Conservation (phyloP, 306 rosid species). For the Quercus cerris region DNA sequence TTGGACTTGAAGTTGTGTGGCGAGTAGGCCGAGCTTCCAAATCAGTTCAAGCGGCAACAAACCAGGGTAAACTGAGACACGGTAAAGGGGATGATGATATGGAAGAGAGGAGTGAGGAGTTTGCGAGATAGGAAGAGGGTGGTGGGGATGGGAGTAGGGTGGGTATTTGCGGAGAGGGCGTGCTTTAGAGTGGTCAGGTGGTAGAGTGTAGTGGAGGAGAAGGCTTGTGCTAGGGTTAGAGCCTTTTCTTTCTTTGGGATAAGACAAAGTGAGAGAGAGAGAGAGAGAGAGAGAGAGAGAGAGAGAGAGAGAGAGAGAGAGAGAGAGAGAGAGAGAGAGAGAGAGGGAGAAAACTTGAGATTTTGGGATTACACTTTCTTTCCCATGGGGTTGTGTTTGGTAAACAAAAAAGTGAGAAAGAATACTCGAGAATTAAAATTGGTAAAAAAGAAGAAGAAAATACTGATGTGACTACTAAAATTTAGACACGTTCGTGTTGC, state of each 20-base stretch:
- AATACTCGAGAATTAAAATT: too few relatives aligned
- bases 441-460: too few relatives aligned
- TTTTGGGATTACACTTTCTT: too few relatives aligned
- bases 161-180: slow-evolving; percentile 35
- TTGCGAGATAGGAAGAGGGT: slow-evolving; percentile 34
- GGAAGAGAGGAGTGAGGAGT: slow-evolving; percentile 41
- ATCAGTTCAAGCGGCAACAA: slow-evolving; percentile 58
- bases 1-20: slow-evolving; percentile 71
- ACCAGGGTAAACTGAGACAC: slow-evolving; percentile 37
- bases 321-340: background rate
- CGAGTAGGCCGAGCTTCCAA: slow-evolving; percentile 66
- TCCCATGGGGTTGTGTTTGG: too few relatives aligned
- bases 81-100: slow-evolving; percentile 19
- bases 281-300: background rate
- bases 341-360: background rate
- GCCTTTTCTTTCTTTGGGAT: slow-evolving; percentile 30
- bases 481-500: too few relatives aligned
- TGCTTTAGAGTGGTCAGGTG: slow-evolving; percentile 30
- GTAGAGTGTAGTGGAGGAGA: slow-evolving; percentile 28
- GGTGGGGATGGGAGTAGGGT: slow-evolving; percentile 30
- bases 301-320: background rate
- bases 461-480: too few relatives aligned
- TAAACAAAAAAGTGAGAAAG: too few relatives aligned
- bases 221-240: slow-evolving; percentile 44
- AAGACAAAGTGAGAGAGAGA: background rate